phyloP scores from a whole-genome alignment of 2,329 filamentous ascomycete species.

The Paraphaeosphaeria minitans region DNA sequence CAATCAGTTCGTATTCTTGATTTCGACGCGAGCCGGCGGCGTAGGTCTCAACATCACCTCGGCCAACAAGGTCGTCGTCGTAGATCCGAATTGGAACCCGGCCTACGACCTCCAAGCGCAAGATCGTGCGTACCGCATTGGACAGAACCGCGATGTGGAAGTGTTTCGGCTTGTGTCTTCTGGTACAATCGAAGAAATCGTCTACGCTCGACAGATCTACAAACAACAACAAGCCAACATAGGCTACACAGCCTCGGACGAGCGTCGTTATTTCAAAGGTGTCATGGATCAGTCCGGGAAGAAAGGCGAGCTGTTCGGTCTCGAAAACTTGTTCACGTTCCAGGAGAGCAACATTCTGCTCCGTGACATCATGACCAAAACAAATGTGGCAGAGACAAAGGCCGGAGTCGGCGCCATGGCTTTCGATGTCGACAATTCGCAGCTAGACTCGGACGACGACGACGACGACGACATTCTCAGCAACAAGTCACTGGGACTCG shows the following conservation, averaged over 20 bases:
- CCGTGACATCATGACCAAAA: constrained; percentile 97
- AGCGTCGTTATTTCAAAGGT: constrained; percentile 93
- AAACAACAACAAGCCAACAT: constrained; percentile 99
- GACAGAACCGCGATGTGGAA: constrained; percentile 89
- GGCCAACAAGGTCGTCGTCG: constrained; percentile 96
- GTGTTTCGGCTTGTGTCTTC: constrained; percentile 90
- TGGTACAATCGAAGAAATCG: constrained; percentile 95
- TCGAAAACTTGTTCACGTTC: constrained; percentile 84
- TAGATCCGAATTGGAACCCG: constrained; percentile 98
- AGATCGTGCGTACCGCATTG: constrained; percentile 94
- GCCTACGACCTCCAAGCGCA: constrained; percentile 94
- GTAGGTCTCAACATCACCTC: constrained; percentile 96
- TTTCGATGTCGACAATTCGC: constrained; percentile 59
- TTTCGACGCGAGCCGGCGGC: constrained; percentile 90
- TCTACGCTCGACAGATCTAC: constrained; percentile 96
- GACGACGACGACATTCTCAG: constrained; percentile 34
- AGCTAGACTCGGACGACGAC: constrained; percentile 33
- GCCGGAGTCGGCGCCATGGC: constrained; percentile 82
- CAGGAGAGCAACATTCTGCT: constrained; percentile 79
- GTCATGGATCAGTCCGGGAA: constrained; percentile 82
- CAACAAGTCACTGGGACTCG: constrained; percentile 33
- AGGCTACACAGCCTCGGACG: constrained; percentile 88
- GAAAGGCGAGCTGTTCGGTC: constrained; percentile 92
- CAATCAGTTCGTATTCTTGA: constrained; percentile 89
- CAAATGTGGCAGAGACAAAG: constrained; percentile 91